These are phyloP conservation scores for Diddensiella santjacobensis DNA, from an alignment of 805 yeast species.

Conservation along the genomic window DNA sequence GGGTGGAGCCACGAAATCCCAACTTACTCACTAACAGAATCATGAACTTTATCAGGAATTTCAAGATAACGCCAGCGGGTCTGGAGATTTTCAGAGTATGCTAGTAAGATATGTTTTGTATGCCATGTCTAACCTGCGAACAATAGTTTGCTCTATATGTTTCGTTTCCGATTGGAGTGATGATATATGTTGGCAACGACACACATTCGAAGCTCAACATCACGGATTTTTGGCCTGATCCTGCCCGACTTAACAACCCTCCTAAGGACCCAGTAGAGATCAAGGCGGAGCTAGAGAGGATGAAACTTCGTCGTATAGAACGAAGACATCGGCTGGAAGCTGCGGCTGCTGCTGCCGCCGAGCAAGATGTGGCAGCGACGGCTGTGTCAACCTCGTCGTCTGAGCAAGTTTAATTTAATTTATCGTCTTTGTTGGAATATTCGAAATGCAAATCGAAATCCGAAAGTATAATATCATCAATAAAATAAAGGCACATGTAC, in stretches of 20 bases:
- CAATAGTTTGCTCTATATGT: slow-evolving; percentile 60
- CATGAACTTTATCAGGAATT: slow-evolving; percentile 12
- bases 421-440: neutral
- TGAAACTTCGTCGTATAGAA: slow-evolving; percentile 69
- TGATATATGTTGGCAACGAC: slow-evolving; percentile 90
- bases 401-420: slow-evolving; percentile 12
- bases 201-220: slow-evolving; percentile 85
- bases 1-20: no score
- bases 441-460: neutral
- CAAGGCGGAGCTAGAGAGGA: slow-evolving; percentile 84
- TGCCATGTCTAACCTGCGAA: neutral
- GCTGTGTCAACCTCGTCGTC: slow-evolving; percentile 4
- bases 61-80: slow-evolving; percentile 23
- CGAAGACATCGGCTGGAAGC: slow-evolving; percentile 72
- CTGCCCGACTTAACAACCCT: slow-evolving; percentile 80
- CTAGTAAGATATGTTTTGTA: slow-evolving; percentile 4
- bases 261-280: slow-evolving; percentile 93
- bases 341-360: slow-evolving; percentile 41
- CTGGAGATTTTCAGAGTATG: slow-evolving; percentile 26
- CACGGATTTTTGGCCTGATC: slow-evolving; percentile 97
- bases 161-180: slow-evolving; percentile 80
- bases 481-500: neutral
- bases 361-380: slow-evolving; percentile 5
- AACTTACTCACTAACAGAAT: no score
- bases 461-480: neutral